Base-by-base conservation (phyloP, 1,284 basidiomycete genomes). In the Inonotus obliquus region DNA sequence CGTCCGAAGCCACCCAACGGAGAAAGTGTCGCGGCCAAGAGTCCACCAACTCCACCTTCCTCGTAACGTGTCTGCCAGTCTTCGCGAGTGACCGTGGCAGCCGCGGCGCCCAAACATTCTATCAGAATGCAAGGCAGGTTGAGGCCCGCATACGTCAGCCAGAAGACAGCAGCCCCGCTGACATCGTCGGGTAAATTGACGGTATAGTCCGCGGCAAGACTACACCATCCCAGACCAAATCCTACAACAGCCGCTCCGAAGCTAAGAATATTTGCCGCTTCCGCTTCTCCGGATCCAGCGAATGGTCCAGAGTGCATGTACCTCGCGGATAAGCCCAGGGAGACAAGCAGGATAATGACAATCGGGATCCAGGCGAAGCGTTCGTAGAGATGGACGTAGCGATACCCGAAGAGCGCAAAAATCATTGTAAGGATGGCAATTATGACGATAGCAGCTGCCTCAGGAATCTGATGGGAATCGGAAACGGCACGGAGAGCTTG, bases 351-450 rank as follows among this genome's bases (percentile, higher is more conserved):
- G 53, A 70, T 67, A 54, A 71, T 65, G 23, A 63, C 65, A 45
- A 76, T 71, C 37, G 77, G 77, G 38, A 77, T 67, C 70, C 76
- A 79, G 29, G 76, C 67, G 63, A 72, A 76, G 35, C 70, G 69
- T 62, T 77, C 76, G 56, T 76, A 75, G 1, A 66, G 56, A 65
- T 79, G 78, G 7, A 81, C 72, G 41, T 76, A 67, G 23, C 72
- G 72, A 64, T 79, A 79, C 3, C 78, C 77, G 61, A 74, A 73
- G 51, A 80, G 75, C 37, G 73, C 74, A 51, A 77, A 71, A 13
- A 70, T 60, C 38, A 77, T 66, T 0, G 76, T 74, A 52, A 77
- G 65, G 35, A 75, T 68, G 13, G 73, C 72, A 49, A 72, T 69
- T 49, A 77, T 70, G 45, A 74, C 65, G 54, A 75, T 72, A 9